Evolutionary conservation across 2,329 filamentous ascomycete species (phyloP).

Genomic region (Pochonia chlamydosporia): DNA sequence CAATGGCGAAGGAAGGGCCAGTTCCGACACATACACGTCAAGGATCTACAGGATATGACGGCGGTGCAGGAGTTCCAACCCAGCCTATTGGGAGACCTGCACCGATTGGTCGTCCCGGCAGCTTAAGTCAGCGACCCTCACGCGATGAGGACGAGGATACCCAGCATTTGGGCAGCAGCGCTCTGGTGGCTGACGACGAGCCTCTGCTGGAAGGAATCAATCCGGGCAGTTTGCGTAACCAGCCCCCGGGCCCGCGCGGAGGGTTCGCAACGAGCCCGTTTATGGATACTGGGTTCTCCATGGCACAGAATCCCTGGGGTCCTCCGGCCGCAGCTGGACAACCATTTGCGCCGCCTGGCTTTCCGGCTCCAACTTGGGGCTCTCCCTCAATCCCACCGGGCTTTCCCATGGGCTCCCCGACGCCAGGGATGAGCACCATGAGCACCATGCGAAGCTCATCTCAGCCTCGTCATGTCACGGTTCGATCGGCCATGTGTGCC

Average conservation of each 20-base stretch:
- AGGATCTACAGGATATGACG: conserved; percentile 64
- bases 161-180: conserved; percentile 83
- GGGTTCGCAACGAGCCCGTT: conserved; percentile 37
- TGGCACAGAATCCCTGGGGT: conserved; percentile 36
- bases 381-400: conserved; percentile 26
- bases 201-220: conserved; percentile 32
- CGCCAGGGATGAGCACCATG: conserved; percentile 20
- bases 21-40: conserved; percentile 65
- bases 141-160: conserved; percentile 60
- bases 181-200: conserved; percentile 72
- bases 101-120: conserved; percentile 83
- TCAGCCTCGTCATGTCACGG: conserved; percentile 59
- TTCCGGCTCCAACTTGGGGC: conserved; percentile 36
- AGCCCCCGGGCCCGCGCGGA: conserved; percentile 42
- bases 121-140: conserved; percentile 52
- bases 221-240: conserved; percentile 35
- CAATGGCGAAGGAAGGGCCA: conserved; percentile 24
- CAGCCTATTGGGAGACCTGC: conserved; percentile 77
- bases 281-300: conserved; percentile 33
- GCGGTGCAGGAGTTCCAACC: conserved; percentile 42
- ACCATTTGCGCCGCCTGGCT: conserved; percentile 38
- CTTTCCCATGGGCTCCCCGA: conserved; percentile 27
- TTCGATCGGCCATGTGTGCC: conserved; percentile 70
- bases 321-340: conserved; percentile 26
- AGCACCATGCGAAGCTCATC: conserved; percentile 26